Percentiles rank a stretch among this genome's conserved stretches.
phyloP scores from a whole-genome alignment of 305 asterid genomes.

The Withania somnifera region DNA sequence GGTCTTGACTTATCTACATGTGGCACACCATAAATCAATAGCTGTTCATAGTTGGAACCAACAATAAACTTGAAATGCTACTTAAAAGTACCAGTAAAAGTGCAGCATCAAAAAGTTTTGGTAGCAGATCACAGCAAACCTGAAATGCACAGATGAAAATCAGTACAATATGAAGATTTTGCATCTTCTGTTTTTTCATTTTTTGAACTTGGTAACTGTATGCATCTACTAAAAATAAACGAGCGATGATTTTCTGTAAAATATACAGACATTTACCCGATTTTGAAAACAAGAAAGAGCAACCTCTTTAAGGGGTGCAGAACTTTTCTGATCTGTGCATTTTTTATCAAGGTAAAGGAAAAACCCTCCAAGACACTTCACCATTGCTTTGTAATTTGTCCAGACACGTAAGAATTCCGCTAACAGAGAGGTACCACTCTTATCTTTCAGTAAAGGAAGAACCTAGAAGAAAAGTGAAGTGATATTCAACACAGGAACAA shows the following conservation, averaged over 20 bases:
- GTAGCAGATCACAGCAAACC: conserved; percentile 12
- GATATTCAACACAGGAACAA: background rate
- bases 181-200: too few relatives aligned
- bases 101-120: conserved; percentile 11
- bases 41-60: background rate
- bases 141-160: conserved; percentile 4
- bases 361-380: conserved; percentile 17
- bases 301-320: conserved; percentile 12
- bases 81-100: conserved; percentile 7
- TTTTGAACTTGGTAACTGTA: background rate
- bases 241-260: background rate
- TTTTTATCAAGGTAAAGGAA: conserved; percentile 13
- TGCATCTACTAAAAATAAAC: background rate
- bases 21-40: background rate
- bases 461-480: conserved; percentile 6
- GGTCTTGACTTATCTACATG: conserved; percentile 11
- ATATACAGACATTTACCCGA: conserved; percentile 1
- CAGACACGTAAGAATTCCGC: conserved; percentile 7
- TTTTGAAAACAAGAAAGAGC: conserved; percentile 8
- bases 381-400: conserved; percentile 14
- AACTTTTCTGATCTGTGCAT: background rate
- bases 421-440: conserved; percentile 9
- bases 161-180: too few relatives aligned
- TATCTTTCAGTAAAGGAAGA: conserved; percentile 13
- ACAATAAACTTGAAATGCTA: background rate